phyloP scores from a whole-genome alignment of 2,329 filamentous ascomycete species.

The Aspergillus pseudoglaucus region DNA sequence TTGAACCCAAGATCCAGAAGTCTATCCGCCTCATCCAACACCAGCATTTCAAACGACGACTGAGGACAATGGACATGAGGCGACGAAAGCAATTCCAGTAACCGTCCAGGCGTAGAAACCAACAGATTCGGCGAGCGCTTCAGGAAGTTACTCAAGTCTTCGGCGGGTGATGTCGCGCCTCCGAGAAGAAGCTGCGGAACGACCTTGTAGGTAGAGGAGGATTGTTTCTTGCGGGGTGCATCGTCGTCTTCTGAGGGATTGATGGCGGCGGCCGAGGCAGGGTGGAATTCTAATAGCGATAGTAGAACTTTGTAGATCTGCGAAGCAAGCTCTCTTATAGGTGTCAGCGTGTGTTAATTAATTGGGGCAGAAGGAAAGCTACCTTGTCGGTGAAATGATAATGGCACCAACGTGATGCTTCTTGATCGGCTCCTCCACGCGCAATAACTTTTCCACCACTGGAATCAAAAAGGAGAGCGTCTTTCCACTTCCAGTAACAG shows the following conservation, averaged over 20 bases:
- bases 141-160: constrained; percentile 81
- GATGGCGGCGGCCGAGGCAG: constrained; percentile 56
- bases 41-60: constrained; percentile 82
- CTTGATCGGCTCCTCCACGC: constrained; percentile 73
- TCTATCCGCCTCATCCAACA: constrained; percentile 91
- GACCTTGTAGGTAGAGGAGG: constrained; percentile 51
- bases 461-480: constrained; percentile 82
- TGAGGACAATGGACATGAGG: constrained; percentile 82
- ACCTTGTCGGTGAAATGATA: constrained; percentile 77
- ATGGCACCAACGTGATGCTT: constrained; percentile 87
- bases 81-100: constrained; percentile 80
- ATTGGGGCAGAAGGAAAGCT: constrained; percentile 9
- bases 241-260: constrained; percentile 38
- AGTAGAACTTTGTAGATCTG: constrained; percentile 81
- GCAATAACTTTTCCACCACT: constrained; percentile 72
- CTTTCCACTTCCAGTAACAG: constrained; percentile 87
- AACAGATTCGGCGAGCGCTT: constrained; percentile 80
- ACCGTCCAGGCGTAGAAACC: constrained; percentile 81
- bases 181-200: constrained; percentile 85
- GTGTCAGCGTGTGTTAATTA: neutral
- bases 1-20: constrained; percentile 92
- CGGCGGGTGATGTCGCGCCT: constrained; percentile 71
- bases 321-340: constrained; percentile 68
- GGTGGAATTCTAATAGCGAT: constrained; percentile 75
- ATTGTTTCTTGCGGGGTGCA: constrained; percentile 29